Conservation (phyloP, 495 filamentous ascomycete genomes). For the Saxophila tyrrhenica region DNA sequence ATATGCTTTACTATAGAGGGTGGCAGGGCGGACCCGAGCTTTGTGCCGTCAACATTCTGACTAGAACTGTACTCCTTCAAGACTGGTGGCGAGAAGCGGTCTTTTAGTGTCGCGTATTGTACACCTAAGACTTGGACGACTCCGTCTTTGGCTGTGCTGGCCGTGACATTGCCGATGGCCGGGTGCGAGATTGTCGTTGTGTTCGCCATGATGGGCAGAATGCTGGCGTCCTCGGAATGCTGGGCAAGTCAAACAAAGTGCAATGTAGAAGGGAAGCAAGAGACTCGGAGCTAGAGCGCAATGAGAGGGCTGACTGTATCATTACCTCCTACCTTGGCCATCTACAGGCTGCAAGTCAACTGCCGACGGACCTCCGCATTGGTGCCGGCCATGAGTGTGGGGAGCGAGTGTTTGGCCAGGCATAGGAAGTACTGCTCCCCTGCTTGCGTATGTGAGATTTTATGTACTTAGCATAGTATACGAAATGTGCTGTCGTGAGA, state of each 20-base stretch:
- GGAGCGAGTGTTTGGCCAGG: too few relatives aligned
- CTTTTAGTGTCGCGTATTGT: conserved; percentile 21
- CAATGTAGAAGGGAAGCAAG: too few relatives aligned
- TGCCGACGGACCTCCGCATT: not conserved
- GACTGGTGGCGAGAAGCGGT: conserved; percentile 19
- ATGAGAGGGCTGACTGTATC: too few relatives aligned
- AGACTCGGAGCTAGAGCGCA: too few relatives aligned
- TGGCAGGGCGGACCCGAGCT: conserved; percentile 18
- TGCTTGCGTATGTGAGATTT: too few relatives aligned
- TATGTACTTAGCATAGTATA: too few relatives aligned
- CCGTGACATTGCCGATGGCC: conserved; percentile 3
- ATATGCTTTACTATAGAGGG: not conserved
- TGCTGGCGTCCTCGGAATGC: too few relatives aligned
- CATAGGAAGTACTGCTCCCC: too few relatives aligned
- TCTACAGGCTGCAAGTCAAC: not conserved
- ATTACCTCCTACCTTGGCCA: too few relatives aligned
- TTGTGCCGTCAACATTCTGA: conserved; percentile 15
- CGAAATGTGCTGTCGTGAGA: too few relatives aligned
- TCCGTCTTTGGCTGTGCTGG: not conserved
- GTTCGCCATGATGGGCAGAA: not conserved
- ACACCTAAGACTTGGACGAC: conserved; percentile 23
- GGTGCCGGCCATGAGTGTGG: too few relatives aligned
- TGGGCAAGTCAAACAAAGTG: too few relatives aligned
- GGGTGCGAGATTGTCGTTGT: conserved; percentile 2
- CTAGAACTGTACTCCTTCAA: conserved; percentile 9